Evolutionary conservation across 495 filamentous ascomycete species (phyloP).

Genomic region (Penicillium nucicola): DNA sequence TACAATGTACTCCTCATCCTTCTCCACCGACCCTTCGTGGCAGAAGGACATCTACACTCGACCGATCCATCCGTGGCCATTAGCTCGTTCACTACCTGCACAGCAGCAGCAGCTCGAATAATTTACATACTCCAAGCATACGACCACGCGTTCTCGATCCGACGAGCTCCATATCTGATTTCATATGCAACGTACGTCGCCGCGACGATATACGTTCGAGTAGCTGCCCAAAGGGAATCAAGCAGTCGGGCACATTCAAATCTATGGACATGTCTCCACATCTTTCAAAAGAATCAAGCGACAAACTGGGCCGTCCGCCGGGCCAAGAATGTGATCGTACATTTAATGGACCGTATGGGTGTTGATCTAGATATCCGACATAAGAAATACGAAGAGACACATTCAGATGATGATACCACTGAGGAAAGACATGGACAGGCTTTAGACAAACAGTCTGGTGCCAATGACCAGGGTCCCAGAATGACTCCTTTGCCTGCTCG

Average conservation of each 20-base stretch:
- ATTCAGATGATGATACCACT: neutral
- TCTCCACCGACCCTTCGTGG: constrained; percentile 26
- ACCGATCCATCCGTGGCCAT: neutral
- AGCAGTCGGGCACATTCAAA: constrained; percentile 26
- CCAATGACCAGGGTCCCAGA: neutral
- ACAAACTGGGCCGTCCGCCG: constrained; percentile 32
- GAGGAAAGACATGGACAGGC: neutral
- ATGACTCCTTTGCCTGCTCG: neutral
- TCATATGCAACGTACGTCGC: constrained; percentile 22
- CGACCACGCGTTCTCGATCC: constrained; percentile 9
- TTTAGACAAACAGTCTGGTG: neutral
- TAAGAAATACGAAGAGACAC: neutral
- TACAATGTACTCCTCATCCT: constrained; percentile 23
- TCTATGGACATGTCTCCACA: constrained; percentile 23
- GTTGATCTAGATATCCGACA: constrained; percentile 13
- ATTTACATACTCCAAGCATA: constrained; percentile 12
- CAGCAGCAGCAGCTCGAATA: constrained; percentile 20
- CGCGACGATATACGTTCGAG: constrained; percentile 18
- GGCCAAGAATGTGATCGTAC: constrained; percentile 26
- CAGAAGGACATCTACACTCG: constrained; percentile 10
- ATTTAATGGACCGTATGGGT: constrained; percentile 33
- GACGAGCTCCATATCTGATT: constrained; percentile 19
- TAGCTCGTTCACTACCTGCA: constrained; percentile 20
- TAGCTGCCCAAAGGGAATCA: constrained; percentile 28
- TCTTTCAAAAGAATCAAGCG: constrained; percentile 28